phyloP scores from a whole-genome alignment of 352 stramenopile genomes.

The Phytophthora brassicae region DNA sequence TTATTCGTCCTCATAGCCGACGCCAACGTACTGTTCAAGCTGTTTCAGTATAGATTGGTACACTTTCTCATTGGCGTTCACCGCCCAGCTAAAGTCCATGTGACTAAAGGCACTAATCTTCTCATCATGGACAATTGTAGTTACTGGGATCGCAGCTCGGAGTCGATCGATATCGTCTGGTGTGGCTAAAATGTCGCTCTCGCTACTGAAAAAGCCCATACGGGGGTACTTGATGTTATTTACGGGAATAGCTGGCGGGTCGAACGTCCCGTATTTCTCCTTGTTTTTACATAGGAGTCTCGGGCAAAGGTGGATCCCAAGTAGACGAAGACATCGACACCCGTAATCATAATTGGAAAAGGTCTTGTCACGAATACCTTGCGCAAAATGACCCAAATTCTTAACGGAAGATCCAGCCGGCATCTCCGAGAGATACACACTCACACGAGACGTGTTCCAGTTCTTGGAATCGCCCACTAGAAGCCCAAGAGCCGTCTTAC shows the following conservation, averaged over 20 bases:
- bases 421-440: constrained; percentile 56
- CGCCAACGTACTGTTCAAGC: constrained; percentile 39
- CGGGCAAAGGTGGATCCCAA: constrained; percentile 41
- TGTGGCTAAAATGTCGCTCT: constrained; percentile 39
- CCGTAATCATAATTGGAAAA: too few relatives aligned
- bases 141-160: constrained; percentile 26
- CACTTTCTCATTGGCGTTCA: constrained; percentile 39
- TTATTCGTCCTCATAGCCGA: constrained; percentile 30
- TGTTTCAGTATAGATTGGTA: constrained; percentile 48
- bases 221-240: constrained; percentile 41
- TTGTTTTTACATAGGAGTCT: constrained; percentile 48
- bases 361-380: constrained; percentile 38
- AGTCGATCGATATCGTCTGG: constrained; percentile 37
- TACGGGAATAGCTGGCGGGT: constrained; percentile 40
- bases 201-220: constrained; percentile 39
- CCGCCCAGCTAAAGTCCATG: constrained; percentile 55
- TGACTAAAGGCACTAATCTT: constrained; percentile 44
- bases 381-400: constrained; percentile 53
- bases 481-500: constrained; percentile 36
- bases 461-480: constrained; percentile 40
- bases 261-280: constrained; percentile 42
- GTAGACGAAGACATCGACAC: constrained; percentile 29
- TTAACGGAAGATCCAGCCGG: constrained; percentile 57
- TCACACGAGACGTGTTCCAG: constrained; percentile 46
- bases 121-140: constrained; percentile 43